Evolutionary conservation across 140 eudicot genomes (phyloP).

Genomic region (Stevia rebaudiana): DNA sequence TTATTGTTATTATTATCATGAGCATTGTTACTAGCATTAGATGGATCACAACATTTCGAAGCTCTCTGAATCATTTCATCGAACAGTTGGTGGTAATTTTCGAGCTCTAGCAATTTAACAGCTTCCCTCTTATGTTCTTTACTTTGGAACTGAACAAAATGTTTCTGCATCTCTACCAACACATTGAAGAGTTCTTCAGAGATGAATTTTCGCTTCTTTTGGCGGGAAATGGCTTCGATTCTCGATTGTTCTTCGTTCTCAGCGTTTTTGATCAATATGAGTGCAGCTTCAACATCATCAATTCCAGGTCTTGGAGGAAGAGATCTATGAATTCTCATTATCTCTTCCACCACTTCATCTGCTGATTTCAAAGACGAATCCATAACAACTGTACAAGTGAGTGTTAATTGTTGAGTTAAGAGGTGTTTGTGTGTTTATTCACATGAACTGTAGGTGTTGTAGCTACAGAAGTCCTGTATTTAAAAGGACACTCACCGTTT

Average conservation of each 20-base stretch:
- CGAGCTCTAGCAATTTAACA: constrained; percentile 60
- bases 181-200: constrained; percentile 64
- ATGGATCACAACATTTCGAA: constrained; percentile 50
- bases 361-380: constrained; percentile 37
- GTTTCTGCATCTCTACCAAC: constrained; percentile 67
- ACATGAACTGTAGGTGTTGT: not conserved
- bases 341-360: constrained; percentile 69
- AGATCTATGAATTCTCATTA: constrained; percentile 68
- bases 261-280: constrained; percentile 46
- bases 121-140: constrained; percentile 69
- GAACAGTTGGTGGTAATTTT: constrained; percentile 45
- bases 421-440: constrained; percentile 5
- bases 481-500: not conserved
- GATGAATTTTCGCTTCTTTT: constrained; percentile 38
- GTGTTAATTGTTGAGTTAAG: not conserved
- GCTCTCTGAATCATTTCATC: constrained; percentile 92
- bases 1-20: not conserved
- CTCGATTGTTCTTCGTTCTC: constrained; percentile 54
- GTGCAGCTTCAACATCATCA: constrained; percentile 77
- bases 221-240: constrained; percentile 45
- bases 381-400: constrained; percentile 12
- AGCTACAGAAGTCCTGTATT: constrained; percentile 9
- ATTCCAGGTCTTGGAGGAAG: constrained; percentile 63
- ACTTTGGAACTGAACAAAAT: constrained; percentile 46
- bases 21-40: not conserved